These are phyloP conservation scores for Raphanus raphanistrum DNA, from an alignment of 345 rosid genomes.

Conservation along the genomic window DNA sequence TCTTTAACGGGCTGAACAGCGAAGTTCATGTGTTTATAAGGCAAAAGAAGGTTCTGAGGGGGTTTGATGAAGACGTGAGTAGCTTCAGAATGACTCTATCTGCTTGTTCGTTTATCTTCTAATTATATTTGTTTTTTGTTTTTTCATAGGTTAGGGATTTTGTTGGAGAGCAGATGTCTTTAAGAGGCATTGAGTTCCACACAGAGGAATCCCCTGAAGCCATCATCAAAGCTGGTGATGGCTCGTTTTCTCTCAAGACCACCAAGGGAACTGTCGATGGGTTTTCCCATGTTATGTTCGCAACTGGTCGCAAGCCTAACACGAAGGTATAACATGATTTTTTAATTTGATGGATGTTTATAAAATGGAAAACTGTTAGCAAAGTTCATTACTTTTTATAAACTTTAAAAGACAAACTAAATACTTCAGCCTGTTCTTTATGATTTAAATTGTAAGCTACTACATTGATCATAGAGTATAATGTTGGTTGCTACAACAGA, in stretches of 20 bases:
- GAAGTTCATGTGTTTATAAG: conserved; percentile 92
- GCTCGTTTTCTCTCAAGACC: conserved; percentile 79
- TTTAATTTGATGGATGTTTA: not conserved
- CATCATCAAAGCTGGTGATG: conserved; percentile 71
- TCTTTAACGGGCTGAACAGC: conserved; percentile 76
- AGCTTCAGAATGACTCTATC: not conserved
- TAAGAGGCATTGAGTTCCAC: conserved; percentile 91
- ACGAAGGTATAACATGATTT: conserved; percentile 60
- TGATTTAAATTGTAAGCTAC: not conserved
- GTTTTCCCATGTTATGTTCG: conserved; percentile 95
- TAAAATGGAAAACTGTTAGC: not conserved
- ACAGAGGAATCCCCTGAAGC: conserved; percentile 87
- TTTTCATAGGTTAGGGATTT: conserved; percentile 77
- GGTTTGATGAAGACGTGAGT: conserved; percentile 92
- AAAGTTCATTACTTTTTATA: not conserved
- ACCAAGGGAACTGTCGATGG: conserved; percentile 82
- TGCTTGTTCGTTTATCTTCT: conserved; percentile 7
- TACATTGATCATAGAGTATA: conserved; percentile 4
- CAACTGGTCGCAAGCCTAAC: conserved; percentile 90
- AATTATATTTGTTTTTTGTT: not conserved
- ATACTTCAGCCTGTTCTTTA: not conserved
- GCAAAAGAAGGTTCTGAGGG: conserved; percentile 87
- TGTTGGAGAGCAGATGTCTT: conserved; percentile 81
- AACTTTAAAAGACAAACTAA: not conserved
- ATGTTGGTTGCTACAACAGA: conserved; percentile 52